Base-by-base conservation (phyloP, 2,329 filamentous ascomycete species). In the Beauveria sp. region DNA sequence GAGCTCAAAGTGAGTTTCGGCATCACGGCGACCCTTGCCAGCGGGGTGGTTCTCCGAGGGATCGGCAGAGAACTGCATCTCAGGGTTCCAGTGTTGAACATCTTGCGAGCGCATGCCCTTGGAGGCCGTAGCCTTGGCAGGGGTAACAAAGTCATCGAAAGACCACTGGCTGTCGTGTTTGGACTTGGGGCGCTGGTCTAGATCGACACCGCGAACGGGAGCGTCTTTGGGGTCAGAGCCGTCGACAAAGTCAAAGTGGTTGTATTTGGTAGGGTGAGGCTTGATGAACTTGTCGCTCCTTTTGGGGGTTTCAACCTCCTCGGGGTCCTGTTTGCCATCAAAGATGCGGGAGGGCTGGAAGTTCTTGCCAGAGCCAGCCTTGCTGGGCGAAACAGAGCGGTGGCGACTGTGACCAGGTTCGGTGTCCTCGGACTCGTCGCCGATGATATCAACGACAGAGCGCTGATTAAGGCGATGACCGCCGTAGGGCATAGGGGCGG, bases 121-220 rank as follows among this genome's bases (percentile, higher is more conserved):
- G 51, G 80, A 77, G 5, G 82, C 80, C 53, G 84, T 79, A 28
- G 76, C 66, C 79, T 96, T 96, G 66, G 88, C 83, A 0, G 93
- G 93, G 0, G 93, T 96, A 18, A 79, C 78, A 68, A 96, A 96
- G 75, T 96, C 92, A 64, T 91, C 85, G 73, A 98, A 98, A 54
- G 86, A 86, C 92, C 93, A 97, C 64, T 90, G 87, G 65, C 86
- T 86, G 63, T 81, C 78, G 71, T 91, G 87, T 76, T 89, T 90
- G 60, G 80, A 79, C 70, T 81, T 82, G 64, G 76, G 73, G 26
- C 72, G 71, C 58, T 80, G 73, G 22, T 79, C 72, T 24, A 75
- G 70, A 3, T 74, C 66, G 8, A 74, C 67, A 57, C 72, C 76
- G n/a, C 77, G 70, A 65, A 77, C 69, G 16, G 79, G 76, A 20